Evolutionary conservation across 164 flowering plant genomes (phyloP).

Genomic region (Vitis labrusca): DNA sequence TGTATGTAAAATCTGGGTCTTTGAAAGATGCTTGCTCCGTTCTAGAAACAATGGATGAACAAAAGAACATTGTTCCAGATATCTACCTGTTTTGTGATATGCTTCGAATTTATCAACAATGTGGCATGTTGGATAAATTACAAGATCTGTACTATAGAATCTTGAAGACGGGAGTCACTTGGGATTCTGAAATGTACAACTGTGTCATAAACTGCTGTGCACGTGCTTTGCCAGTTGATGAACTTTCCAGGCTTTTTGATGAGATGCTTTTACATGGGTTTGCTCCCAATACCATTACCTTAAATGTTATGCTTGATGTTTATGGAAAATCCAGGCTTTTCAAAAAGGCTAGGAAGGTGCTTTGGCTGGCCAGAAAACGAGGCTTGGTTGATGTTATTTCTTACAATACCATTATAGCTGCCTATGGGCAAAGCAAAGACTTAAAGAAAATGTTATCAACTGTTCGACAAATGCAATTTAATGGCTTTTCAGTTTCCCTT

Average conservation of each 20-base stretch:
- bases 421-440: conserved; percentile 74
- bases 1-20: conserved; percentile 75
- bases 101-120: conserved; percentile 80
- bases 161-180: conserved; percentile 53
- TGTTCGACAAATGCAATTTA: conserved; percentile 58
- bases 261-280: conserved; percentile 75
- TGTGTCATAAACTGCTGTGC: conserved; percentile 93
- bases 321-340: conserved; percentile 76
- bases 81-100: conserved; percentile 69
- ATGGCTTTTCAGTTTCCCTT: conserved; percentile 83
- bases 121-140: conserved; percentile 62
- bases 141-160: conserved; percentile 56
- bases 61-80: conserved; percentile 69
- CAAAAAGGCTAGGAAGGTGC: conserved; percentile 61
- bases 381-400: conserved; percentile 73
- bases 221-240: conserved; percentile 88
- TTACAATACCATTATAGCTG: conserved; percentile 85
- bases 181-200: conserved; percentile 90
- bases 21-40: conserved; percentile 70
- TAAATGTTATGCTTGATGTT: conserved; percentile 78
- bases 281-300: conserved; percentile 61
- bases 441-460: conserved; percentile 59
- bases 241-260: conserved; percentile 71
- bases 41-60: conserved; percentile 62
- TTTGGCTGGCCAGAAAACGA: conserved; percentile 60